phyloP scores from a whole-genome alignment of 2,329 filamentous ascomycete species.

The Aspergillus sp. region DNA sequence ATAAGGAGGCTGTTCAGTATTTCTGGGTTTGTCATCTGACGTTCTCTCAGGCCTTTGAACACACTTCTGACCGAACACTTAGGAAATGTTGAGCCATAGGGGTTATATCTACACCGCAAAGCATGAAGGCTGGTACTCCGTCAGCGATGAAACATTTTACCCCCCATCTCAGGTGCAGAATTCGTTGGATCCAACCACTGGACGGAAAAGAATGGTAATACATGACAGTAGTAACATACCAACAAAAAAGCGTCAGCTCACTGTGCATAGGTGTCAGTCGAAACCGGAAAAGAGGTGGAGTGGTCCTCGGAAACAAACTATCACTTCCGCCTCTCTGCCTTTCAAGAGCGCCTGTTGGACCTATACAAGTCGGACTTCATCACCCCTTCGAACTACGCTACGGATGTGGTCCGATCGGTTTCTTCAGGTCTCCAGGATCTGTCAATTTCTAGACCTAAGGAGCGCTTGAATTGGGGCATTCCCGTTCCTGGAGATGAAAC shows the following conservation, averaged over 20 bases:
- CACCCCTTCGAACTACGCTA: slow-evolving; percentile 68
- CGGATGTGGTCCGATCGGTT: slow-evolving; percentile 77
- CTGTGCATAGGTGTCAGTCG: slow-evolving; percentile 60
- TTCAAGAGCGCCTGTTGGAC: slow-evolving; percentile 73
- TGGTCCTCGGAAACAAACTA: slow-evolving; percentile 94
- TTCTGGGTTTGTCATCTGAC: slow-evolving; percentile 64
- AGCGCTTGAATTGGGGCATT: slow-evolving; percentile 83
- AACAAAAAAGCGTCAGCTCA: slow-evolving; percentile 12
- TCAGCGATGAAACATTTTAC: slow-evolving; percentile 96
- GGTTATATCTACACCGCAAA: slow-evolving; percentile 80
- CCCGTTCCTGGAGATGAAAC: slow-evolving; percentile 77
- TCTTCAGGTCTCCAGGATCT: slow-evolving; percentile 77
- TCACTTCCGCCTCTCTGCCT: slow-evolving; percentile 85
- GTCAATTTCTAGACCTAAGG: slow-evolving; percentile 79
- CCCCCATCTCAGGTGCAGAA: slow-evolving; percentile 72
- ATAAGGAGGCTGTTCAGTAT: slow-evolving; percentile 80
- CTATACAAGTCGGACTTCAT: slow-evolving; percentile 85
- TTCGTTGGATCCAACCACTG: slow-evolving; percentile 74
- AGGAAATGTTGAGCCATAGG: slow-evolving; percentile 68
- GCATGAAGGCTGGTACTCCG: slow-evolving; percentile 94
- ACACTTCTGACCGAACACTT: slow-evolving; percentile 13
- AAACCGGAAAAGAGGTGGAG: slow-evolving; percentile 90
- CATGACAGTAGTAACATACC: not conserved
- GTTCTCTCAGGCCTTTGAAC: not conserved
- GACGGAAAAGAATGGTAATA: slow-evolving; percentile 71